Evolutionary conservation across 352 stramenopile species (phyloP).

Genomic region (Phytopythium vexans): DNA sequence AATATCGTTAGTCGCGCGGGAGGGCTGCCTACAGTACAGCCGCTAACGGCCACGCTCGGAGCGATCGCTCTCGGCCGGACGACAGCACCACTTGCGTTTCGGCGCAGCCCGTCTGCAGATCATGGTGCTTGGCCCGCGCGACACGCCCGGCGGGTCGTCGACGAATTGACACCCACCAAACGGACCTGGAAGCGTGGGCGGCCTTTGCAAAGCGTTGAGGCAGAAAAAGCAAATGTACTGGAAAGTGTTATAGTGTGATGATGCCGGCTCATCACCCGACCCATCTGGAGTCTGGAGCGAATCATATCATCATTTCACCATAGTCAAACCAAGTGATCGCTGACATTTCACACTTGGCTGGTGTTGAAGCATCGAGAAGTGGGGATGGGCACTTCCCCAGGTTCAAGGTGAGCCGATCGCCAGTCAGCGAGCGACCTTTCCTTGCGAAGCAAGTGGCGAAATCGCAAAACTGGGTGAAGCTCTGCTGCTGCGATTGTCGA

Average conservation of each 20-base stretch:
- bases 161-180: too few species aligned
- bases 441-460: not conserved
- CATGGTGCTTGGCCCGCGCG: too few species aligned
- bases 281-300: slow-evolving; percentile 1
- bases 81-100: too few species aligned
- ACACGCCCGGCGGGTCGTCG: too few species aligned
- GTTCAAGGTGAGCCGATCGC: slow-evolving; percentile 2
- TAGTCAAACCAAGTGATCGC: not conserved
- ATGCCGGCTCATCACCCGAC: not conserved
- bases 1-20: too few species aligned
- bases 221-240: not conserved
- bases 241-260: not conserved
- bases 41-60: too few species aligned
- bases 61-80: too few species aligned
- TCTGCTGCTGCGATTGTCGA: not conserved
- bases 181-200: too few species aligned
- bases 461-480: not conserved
- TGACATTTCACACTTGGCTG: too few species aligned
- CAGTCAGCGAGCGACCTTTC: slow-evolving; percentile 1
- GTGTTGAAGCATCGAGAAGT: slow-evolving; percentile 5
- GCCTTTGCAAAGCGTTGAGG: too few species aligned
- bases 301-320: slow-evolving; percentile 1
- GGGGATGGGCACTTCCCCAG: slow-evolving; percentile 1
- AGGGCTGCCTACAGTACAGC: too few species aligned
- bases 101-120: too few species aligned